A percentile compares a stretch with the other conserved stretches of the same genome.
phyloP scores from a whole-genome alignment of 305 asterid species.

The Lippia alba region DNA sequence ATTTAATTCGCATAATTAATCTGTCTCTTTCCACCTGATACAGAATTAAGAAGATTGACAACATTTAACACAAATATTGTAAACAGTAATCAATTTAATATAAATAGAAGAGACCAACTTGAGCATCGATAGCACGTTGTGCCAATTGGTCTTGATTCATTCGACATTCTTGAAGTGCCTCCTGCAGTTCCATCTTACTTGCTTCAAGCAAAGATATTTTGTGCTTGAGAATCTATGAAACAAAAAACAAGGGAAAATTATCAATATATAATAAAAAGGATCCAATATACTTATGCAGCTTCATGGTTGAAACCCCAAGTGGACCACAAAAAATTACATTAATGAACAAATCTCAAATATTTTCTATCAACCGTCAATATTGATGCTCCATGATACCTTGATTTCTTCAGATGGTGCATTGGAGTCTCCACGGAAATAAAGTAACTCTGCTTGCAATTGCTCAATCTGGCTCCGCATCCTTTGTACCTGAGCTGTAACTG shows the following conservation, averaged over 20 bases:
- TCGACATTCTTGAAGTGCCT: constrained; percentile 71
- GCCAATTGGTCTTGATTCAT: constrained; percentile 63
- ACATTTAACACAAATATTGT: background rate
- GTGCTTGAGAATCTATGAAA: constrained; percentile 78
- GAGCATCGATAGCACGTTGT: constrained; percentile 85
- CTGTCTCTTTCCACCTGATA: constrained; percentile 88
- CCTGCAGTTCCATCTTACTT: constrained; percentile 73
- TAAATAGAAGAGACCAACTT: constrained; percentile 54
- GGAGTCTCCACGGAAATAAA: constrained; percentile 79
- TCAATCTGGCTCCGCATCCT: constrained; percentile 92
- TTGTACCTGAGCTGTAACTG: constrained; percentile 80
- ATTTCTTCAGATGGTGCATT: constrained; percentile 80
- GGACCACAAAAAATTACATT: background rate
- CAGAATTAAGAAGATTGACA: constrained; percentile 24
- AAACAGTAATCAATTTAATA: constrained; percentile 4
- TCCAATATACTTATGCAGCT: background rate
- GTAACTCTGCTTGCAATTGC: constrained; percentile 89
- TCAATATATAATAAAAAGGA: background rate
- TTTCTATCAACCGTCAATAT: background rate
- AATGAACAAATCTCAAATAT: background rate
- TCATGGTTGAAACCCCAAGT: background rate
- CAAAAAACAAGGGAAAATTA: constrained; percentile 5
- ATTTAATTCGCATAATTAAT: constrained; percentile 70
- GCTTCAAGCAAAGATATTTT: constrained; percentile 92
- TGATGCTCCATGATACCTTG: constrained; percentile 51